A percentile compares a stretch with the other conserved stretches of the same genome.
Evolutionary conservation across 2,329 filamentous ascomycete species (phyloP).

Genomic region (Arthrobotrys pseudoclavata): DNA sequence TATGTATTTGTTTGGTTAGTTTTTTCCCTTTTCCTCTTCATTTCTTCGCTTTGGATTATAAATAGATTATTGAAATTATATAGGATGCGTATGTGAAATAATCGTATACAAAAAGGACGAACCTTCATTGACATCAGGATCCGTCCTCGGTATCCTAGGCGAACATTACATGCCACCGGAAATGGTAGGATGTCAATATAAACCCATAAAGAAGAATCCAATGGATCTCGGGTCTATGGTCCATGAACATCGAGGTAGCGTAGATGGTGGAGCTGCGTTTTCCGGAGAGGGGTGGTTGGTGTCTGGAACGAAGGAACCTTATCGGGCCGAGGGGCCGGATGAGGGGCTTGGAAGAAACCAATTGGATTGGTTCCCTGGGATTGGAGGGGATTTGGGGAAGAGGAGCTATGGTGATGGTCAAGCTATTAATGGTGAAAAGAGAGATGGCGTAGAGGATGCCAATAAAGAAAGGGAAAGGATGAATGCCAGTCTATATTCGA

Average conservation of each 20-base stretch:
- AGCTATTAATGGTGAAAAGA: background rate
- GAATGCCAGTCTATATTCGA: no score
- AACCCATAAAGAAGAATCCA: no score
- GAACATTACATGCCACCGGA: background rate
- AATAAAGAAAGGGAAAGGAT: no score
- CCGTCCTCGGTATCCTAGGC: background rate
- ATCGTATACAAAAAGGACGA: background rate
- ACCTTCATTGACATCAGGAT: background rate
- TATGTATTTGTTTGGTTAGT: background rate
- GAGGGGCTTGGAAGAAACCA: background rate
- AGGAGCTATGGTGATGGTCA: no score
- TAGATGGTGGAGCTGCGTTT: background rate
- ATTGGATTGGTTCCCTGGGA: background rate
- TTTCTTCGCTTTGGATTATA: no score
- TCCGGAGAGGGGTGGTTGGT: background rate
- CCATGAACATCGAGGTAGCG: background rate
- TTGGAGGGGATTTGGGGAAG: background rate
- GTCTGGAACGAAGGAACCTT: constrained; percentile 10
- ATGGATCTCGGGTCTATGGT: background rate
- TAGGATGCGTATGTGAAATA: background rate
- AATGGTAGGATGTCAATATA: background rate
- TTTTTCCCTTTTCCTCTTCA: background rate
- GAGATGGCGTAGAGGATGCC: no score
- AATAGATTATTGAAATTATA: background rate
- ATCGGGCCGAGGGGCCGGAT: background rate